Evolutionary conservation across 768 basidiomycete species (phyloP).

Genomic region (Boletus rufocinnamomeus): DNA sequence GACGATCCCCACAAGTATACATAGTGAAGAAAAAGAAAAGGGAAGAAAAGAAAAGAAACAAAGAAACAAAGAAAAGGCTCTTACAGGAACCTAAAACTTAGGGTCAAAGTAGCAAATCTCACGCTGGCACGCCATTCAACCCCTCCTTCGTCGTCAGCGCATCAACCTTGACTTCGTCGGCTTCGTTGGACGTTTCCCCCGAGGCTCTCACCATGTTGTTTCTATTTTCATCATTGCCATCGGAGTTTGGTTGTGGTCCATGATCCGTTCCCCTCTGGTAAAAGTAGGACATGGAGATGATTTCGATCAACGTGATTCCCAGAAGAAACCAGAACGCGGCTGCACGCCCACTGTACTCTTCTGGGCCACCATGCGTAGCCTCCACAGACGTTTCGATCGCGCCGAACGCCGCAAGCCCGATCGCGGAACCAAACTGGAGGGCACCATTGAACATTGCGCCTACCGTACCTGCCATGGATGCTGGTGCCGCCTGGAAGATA

Average conservation of each 20-base stretch:
- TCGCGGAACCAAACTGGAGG: constrained; percentile 53
- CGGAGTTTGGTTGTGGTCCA: constrained; percentile 2
- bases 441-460: constrained; percentile 58
- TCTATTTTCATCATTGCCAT: neutral
- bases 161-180: neutral
- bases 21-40: neutral
- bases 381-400: constrained; percentile 51
- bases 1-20: neutral
- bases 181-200: neutral
- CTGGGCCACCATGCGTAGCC: constrained; percentile 32
- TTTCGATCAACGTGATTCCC: constrained; percentile 37
- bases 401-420: constrained; percentile 49
- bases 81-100: neutral
- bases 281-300: constrained; percentile 37
- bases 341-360: constrained; percentile 41
- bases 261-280: constrained; percentile 30
- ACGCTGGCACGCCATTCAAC: neutral
- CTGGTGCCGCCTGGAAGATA: constrained; percentile 49
- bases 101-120: neutral
- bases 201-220: neutral
- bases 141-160: neutral
- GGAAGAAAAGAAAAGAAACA: neutral
- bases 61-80: neutral
- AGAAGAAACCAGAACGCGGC: constrained; percentile 50
- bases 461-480: constrained; percentile 53